Percentiles rank a stretch among this genome's conserved stretches.
Conservation (phyloP, 768 basidiomycete species). For the Paxillus involutus region DNA sequence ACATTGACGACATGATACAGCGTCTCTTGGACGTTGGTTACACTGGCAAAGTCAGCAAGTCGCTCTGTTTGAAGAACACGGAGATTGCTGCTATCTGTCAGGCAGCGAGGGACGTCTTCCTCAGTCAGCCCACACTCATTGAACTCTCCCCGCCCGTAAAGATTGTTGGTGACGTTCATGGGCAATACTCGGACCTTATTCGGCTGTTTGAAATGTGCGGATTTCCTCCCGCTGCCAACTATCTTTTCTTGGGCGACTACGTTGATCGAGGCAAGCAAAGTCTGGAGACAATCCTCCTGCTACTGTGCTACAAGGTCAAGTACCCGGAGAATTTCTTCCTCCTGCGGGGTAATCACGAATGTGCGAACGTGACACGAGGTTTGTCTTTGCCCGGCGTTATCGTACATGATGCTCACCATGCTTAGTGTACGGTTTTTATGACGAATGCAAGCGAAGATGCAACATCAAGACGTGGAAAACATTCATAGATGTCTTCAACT, state of each 20-base stretch:
- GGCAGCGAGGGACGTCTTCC: constrained; percentile 94
- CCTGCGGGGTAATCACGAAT: constrained; percentile 97
- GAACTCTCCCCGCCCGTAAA: constrained; percentile 98
- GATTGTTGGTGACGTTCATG: constrained; percentile 99
- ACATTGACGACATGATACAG: constrained; percentile 98
- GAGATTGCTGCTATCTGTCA: constrained; percentile 95
- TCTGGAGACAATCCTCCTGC: constrained; percentile 93
- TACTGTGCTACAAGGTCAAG: constrained; percentile 99
- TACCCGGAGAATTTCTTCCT: constrained; percentile 99
- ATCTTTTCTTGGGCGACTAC: constrained; percentile 98
- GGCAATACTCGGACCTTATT: constrained; percentile 98
- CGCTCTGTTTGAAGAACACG: constrained; percentile 90
- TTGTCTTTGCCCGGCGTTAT: constrained; percentile 26
- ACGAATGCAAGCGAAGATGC: constrained; percentile 99
- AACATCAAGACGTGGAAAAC: constrained; percentile 99
- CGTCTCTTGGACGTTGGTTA: constrained; percentile 96
- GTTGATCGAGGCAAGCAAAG: constrained; percentile 99
- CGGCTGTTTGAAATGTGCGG: constrained; percentile 99
- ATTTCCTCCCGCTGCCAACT: constrained; percentile 95
- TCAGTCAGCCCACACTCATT: constrained; percentile 94
- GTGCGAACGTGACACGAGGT: constrained; percentile 99
- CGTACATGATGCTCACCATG: constrained; percentile 16
- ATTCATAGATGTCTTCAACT: constrained; percentile 99
- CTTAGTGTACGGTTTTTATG: constrained; percentile 97
- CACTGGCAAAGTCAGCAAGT: constrained; percentile 96